Conservation (phyloP, 805 yeast genomes). For the Suhomyces pyralidae region DNA sequence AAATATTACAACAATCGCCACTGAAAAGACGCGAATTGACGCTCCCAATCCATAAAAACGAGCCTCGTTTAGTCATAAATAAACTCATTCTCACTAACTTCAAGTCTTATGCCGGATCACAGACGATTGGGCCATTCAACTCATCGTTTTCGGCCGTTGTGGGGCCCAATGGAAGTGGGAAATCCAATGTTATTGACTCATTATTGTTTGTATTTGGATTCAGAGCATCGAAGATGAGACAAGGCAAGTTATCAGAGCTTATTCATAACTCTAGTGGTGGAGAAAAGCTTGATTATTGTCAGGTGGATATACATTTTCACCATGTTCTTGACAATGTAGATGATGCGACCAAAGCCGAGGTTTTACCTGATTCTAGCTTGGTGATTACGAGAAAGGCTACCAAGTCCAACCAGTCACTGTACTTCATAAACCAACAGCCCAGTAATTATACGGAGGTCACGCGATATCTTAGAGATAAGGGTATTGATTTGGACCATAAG, state of each 20-base stretch:
- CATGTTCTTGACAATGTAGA: slow-evolving; percentile 61
- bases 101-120: slow-evolving; percentile 93
- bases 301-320: slow-evolving; percentile 86
- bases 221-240: slow-evolving; percentile 95
- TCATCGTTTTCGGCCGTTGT: slow-evolving; percentile 94
- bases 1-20: slow-evolving; percentile 25
- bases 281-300: slow-evolving; percentile 62
- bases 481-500: slow-evolving; percentile 92
- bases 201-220: slow-evolving; percentile 96
- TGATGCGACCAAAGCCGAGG: slow-evolving; percentile 25
- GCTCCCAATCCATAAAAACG: slow-evolving; percentile 16
- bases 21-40: slow-evolving; percentile 23
- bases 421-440: slow-evolving; percentile 65
- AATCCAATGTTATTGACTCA: slow-evolving; percentile 95
- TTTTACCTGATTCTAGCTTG: slow-evolving; percentile 54
- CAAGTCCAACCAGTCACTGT: slow-evolving; percentile 72
- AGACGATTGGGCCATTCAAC: slow-evolving; percentile 92
- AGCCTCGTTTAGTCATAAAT: slow-evolving; percentile 70
- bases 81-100: slow-evolving; percentile 76
- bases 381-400: slow-evolving; percentile 79
- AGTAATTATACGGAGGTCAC: slow-evolving; percentile 82
- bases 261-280: slow-evolving; percentile 83
- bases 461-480: slow-evolving; percentile 65
- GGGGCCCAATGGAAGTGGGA: slow-evolving; percentile 98
- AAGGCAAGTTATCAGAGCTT: slow-evolving; percentile 84